These are phyloP conservation scores for Fusarium paranaense DNA, from an alignment of 2,329 filamentous ascomycete genomes.

Conservation along the genomic window DNA sequence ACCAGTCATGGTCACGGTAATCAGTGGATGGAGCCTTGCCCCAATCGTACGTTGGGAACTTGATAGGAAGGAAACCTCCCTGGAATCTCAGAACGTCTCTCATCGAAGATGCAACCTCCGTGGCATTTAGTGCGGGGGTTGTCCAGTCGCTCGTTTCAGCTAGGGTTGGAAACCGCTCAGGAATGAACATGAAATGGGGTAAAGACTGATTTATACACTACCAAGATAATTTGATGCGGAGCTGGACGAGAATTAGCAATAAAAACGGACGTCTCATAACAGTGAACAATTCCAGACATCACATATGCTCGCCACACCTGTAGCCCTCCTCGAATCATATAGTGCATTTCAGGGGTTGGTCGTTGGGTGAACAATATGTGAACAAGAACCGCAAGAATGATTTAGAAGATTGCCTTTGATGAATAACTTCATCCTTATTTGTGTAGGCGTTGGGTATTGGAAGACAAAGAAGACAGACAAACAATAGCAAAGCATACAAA, in stretches of 20 bases:
- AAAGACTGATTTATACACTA: background rate
- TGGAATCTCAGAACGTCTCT: background rate
- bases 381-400: background rate
- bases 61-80: background rate
- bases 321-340: background rate
- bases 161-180: background rate
- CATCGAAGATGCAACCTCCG: background rate
- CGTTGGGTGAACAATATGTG: background rate
- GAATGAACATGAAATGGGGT: background rate
- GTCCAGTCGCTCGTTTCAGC: background rate
- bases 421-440: no score
- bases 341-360: background rate
- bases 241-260: background rate
- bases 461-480: background rate
- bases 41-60: background rate
- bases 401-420: background rate
- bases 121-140: background rate
- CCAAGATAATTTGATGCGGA: background rate
- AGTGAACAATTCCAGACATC: background rate
- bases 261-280: background rate
- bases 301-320: background rate
- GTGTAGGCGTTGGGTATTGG: background rate
- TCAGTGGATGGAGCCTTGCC: background rate
- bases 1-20: background rate
- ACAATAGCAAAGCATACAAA: background rate